These are phyloP conservation scores for Ramaria rubella DNA, from an alignment of 768 basidiomycete species.

Conservation along the genomic window DNA sequence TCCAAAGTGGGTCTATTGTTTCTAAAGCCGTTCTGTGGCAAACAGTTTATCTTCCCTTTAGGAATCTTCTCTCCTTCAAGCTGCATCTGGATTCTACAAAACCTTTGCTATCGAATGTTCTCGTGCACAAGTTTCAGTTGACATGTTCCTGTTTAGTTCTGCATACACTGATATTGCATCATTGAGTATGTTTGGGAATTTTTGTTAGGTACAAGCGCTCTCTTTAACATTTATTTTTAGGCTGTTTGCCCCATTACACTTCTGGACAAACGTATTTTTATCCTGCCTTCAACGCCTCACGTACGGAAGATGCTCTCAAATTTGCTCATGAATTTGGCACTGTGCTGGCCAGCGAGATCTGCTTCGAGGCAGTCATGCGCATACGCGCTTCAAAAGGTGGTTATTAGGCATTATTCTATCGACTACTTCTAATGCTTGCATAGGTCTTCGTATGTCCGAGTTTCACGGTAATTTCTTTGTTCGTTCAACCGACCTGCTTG, in stretches of 20 bases:
- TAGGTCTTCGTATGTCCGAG: conserved; percentile 88
- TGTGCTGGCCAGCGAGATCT: conserved; percentile 88
- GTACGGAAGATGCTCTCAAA: conserved; percentile 94
- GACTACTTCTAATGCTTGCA: background rate
- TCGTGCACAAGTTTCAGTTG: conserved; percentile 91
- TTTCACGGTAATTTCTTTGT: conserved; percentile 99
- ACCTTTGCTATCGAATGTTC: conserved; percentile 98
- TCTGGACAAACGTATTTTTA: conserved; percentile 98
- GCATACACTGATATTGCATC: conserved; percentile 94
- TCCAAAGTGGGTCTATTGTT: conserved; percentile 53
- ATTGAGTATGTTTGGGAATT: conserved; percentile 49
- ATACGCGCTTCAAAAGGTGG: conserved; percentile 92
- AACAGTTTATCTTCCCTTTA: conserved; percentile 23
- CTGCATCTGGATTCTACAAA: conserved; percentile 96
- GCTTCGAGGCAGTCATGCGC: conserved; percentile 95
- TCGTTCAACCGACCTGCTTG: conserved; percentile 90
- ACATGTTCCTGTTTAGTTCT: conserved; percentile 98
- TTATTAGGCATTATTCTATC: conserved; percentile 10
- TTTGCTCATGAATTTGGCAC: conserved; percentile 97
- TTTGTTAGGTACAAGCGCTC: background rate
- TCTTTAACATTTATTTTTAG: conserved; percentile 31
- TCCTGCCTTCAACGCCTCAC: conserved; percentile 92
- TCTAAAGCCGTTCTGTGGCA: background rate
- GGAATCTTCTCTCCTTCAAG: conserved; percentile 89
- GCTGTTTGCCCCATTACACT: conserved; percentile 92